Evolutionary conservation across 345 rosid species (phyloP).

Genomic region (Salix purpurea): DNA sequence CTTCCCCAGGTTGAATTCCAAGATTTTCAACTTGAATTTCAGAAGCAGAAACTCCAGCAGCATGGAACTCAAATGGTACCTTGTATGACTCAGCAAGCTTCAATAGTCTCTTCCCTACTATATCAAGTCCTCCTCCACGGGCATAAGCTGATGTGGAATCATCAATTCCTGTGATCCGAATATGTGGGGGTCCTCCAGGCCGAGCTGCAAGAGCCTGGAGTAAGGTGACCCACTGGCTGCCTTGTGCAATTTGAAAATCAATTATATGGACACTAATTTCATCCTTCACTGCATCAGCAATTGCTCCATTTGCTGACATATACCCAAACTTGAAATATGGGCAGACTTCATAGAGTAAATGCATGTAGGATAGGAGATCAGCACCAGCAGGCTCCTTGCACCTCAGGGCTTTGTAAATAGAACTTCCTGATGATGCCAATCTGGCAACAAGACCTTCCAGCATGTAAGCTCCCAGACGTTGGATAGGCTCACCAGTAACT

Average conservation of each 20-base stretch:
- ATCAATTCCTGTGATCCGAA: slow-evolving; percentile 85
- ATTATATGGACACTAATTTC: slow-evolving; percentile 73
- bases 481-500: slow-evolving; percentile 84
- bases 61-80: slow-evolving; percentile 77
- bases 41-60: slow-evolving; percentile 52
- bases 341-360: slow-evolving; percentile 74
- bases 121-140: slow-evolving; percentile 77
- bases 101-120: slow-evolving; percentile 70
- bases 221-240: slow-evolving; percentile 86
- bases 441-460: slow-evolving; percentile 84
- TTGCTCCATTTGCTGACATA: slow-evolving; percentile 92
- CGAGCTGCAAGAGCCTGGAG: slow-evolving; percentile 84
- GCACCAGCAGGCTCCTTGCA: slow-evolving; percentile 82
- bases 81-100: slow-evolving; percentile 62
- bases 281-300: slow-evolving; percentile 84
- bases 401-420: slow-evolving; percentile 71
- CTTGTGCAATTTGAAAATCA: slow-evolving; percentile 83
- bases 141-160: slow-evolving; percentile 77
- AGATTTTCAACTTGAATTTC: slow-evolving; percentile 67
- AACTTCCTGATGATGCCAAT: slow-evolving; percentile 75
- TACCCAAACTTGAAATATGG: slow-evolving; percentile 96
- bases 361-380: slow-evolving; percentile 86
- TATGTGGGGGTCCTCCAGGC: slow-evolving; percentile 78
- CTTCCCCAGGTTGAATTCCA: slow-evolving; percentile 61
- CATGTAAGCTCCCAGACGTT: slow-evolving; percentile 87